phyloP scores from a whole-genome alignment of 1,284 basidiomycete genomes.

The Pholiota adiposa region DNA sequence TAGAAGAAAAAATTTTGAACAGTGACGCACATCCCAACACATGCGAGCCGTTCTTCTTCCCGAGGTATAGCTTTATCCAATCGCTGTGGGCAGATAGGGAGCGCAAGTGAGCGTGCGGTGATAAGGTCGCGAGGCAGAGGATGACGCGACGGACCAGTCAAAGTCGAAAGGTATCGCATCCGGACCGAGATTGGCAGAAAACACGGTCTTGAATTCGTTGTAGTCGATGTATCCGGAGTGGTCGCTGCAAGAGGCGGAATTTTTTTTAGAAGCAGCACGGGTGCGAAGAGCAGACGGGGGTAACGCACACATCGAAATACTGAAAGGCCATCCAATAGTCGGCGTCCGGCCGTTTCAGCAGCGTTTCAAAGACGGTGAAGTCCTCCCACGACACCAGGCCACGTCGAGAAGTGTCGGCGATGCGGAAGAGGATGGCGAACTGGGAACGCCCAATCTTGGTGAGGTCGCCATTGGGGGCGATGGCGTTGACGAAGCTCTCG shows the following conservation, averaged over 20 bases:
- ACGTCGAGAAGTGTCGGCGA: slow-evolving; percentile 81
- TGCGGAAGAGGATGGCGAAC: slow-evolving; percentile 87
- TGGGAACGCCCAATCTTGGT: slow-evolving; percentile 85
- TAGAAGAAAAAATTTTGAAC: slow-evolving; percentile 20
- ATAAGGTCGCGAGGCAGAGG: slow-evolving; percentile 1
- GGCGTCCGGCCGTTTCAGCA: slow-evolving; percentile 88
- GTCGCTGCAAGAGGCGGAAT: slow-evolving; percentile 55
- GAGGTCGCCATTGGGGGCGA: slow-evolving; percentile 84
- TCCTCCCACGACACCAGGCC: slow-evolving; percentile 92
- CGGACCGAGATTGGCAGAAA: slow-evolving; percentile 78
- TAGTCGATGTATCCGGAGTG: slow-evolving; percentile 88
- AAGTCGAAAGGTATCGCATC: slow-evolving; percentile 94
- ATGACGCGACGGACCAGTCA: slow-evolving; percentile 64
- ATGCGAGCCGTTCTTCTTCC: slow-evolving; percentile 87
- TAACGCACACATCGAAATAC: slow-evolving; percentile 90
- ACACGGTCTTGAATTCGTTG: slow-evolving; percentile 92
- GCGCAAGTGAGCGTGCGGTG: slow-evolving; percentile 1
- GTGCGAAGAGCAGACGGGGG: background rate
- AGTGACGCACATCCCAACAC: slow-evolving; percentile 84
- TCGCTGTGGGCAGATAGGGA: slow-evolving; percentile 52
- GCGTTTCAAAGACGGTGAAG: slow-evolving; percentile 91
- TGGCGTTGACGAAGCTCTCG: slow-evolving; percentile 90
- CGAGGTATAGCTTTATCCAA: slow-evolving; percentile 94
- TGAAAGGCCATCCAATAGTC: slow-evolving; percentile 97
- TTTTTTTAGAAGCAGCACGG: background rate